Evolutionary conservation across 768 basidiomycete genomes (phyloP).

Genomic region (Kwoniella botswanensis): DNA sequence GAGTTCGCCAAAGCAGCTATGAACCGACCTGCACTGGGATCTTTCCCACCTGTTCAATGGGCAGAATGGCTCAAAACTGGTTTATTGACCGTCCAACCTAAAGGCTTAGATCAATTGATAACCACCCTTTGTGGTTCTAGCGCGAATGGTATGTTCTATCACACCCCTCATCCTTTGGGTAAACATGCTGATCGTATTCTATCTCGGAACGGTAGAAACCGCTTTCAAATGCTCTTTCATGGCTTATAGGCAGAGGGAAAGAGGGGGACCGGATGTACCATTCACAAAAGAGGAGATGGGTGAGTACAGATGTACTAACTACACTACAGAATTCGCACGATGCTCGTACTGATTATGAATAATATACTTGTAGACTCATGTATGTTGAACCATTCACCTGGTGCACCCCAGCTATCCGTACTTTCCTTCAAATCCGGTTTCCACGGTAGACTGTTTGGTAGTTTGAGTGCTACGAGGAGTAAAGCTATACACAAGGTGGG

Average conservation of each 20-base stretch:
- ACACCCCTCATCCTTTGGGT: no score
- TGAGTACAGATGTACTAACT: slow-evolving; percentile 3
- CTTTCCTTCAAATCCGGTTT: slow-evolving; percentile 60
- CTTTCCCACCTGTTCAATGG: slow-evolving; percentile 59
- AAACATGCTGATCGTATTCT: no score
- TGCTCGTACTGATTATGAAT: neutral
- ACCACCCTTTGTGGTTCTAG: slow-evolving; percentile 55
- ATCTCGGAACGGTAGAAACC: slow-evolving; percentile 43
- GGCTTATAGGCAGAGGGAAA: slow-evolving; percentile 53
- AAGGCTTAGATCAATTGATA: slow-evolving; percentile 58
- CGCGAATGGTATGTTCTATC: slow-evolving; percentile 42
- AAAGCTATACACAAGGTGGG: slow-evolving; percentile 61
- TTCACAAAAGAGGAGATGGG: slow-evolving; percentile 58
- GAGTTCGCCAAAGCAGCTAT: slow-evolving; percentile 58
- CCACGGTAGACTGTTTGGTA: slow-evolving; percentile 61
- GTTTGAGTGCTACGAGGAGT: slow-evolving; percentile 58
- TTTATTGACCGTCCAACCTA: slow-evolving; percentile 59
- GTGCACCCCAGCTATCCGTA: slow-evolving; percentile 58
- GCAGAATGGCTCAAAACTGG: slow-evolving; percentile 51
- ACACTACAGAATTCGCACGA: no score
- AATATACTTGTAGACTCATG: slow-evolving; percentile 45
- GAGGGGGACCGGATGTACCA: slow-evolving; percentile 34
- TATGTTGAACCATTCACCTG: slow-evolving; percentile 60
- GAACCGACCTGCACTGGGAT: slow-evolving; percentile 60
- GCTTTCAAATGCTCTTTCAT: slow-evolving; percentile 61